Percentiles rank a stretch among this genome's conserved stretches.
These are phyloP conservation scores for Fusarium verticillioides DNA, from an alignment of 2,329 filamentous ascomycete species.

Conservation along the genomic window DNA sequence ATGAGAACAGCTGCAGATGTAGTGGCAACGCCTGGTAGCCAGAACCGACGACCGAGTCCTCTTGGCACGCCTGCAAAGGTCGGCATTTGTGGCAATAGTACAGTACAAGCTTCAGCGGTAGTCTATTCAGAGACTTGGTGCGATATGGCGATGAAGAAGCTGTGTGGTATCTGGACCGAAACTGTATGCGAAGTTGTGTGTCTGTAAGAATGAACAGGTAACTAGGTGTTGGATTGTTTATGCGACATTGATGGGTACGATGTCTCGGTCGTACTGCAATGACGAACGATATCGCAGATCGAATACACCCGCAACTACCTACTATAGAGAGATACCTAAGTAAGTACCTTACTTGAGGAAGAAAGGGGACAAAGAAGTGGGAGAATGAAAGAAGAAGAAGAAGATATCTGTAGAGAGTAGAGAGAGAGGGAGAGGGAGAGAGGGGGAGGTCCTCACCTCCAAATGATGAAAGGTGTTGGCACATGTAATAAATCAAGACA, in stretches of 20 bases:
- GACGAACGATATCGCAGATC: background rate
- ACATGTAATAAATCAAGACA: conserved; percentile 4
- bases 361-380: background rate
- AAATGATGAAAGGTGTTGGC: background rate
- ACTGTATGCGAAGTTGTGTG: background rate
- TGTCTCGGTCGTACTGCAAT: background rate
- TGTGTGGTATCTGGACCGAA: background rate
- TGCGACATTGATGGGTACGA: background rate
- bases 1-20: conserved; percentile 58
- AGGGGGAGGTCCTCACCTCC: background rate
- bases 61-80: conserved; percentile 26
- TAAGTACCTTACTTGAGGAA: background rate
- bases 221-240: background rate
- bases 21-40: conserved; percentile 55
- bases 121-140: background rate
- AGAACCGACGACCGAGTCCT: conserved; percentile 55
- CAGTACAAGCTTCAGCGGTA: too few relatives aligned
- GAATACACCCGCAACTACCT: background rate
- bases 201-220: background rate
- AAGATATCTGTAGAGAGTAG: background rate
- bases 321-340: background rate
- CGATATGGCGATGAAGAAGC: background rate
- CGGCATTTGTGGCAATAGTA: conserved; percentile 27
- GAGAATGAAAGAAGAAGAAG: background rate
- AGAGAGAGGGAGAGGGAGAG: background rate